Percentiles rank a stretch among this genome's conserved stretches.
phyloP scores from a whole-genome alignment of 176 grass and related monocot genomes.

The Aegilops tauschii region DNA sequence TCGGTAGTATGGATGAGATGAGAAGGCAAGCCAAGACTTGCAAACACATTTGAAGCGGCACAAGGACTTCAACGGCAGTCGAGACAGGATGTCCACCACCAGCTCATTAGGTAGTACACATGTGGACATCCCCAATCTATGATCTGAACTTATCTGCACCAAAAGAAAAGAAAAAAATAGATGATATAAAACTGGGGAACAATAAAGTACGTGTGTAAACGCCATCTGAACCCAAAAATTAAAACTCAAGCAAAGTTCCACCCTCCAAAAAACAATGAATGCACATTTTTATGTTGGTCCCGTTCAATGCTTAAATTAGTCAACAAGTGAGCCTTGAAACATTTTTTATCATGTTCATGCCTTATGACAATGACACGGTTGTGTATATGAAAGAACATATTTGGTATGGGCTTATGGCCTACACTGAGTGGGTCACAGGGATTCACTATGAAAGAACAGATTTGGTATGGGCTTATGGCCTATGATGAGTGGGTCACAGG shows the following conservation, averaged over 20 bases:
- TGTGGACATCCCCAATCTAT: not conserved
- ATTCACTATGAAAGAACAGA: not conserved
- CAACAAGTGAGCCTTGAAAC: not conserved
- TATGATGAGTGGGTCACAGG: not conserved
- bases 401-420: not conserved
- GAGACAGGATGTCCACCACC: conserved; percentile 28
- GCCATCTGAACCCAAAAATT: not conserved
- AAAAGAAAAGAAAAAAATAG: not conserved
- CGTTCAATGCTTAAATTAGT: not conserved
- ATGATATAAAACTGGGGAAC: not conserved
- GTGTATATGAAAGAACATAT: not conserved
- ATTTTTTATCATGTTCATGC: not conserved
- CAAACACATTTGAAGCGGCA: conserved; percentile 33
- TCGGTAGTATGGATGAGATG: conserved; percentile 27
- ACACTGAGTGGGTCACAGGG: not conserved
- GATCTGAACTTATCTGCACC: not conserved
- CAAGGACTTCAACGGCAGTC: conserved; percentile 33
- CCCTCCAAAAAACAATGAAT: not conserved
- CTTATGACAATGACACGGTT: not conserved
- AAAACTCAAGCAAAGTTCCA: not conserved
- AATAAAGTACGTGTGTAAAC: not conserved
- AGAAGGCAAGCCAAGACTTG: conserved; percentile 42
- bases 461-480: not conserved
- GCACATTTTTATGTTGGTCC: not conserved
- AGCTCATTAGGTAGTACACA: not conserved